Base-by-base conservation (phyloP, 208 protist genomes). In the Phytomonas sp. region DNA sequence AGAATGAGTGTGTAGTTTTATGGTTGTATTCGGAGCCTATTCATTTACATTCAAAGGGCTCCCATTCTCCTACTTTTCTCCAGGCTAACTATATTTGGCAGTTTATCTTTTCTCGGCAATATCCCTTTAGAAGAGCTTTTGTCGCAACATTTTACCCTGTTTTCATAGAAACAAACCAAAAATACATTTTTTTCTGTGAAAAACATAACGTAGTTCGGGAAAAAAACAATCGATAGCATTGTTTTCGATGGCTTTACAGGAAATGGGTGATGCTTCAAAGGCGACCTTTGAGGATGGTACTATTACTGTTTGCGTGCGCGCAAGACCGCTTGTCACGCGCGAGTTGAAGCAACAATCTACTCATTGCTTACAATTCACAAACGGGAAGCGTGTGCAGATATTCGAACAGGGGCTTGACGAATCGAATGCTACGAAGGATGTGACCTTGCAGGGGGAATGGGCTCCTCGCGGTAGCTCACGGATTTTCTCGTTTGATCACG, bases 401-500 rank as follows among this genome's bases (percentile, higher is more conserved):
- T 46, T 46, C 40, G 40, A 46, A 46, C 40, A 46, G 15, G 40
- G 40, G 15, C 40, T 46, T 46, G 40, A 46, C 0, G 40, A 20
- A 20, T 46, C 40, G 40, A 46, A 46, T 46, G 11, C 11, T 1
- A 17, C 4, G 40, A 46, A 46, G 11, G 40, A 17, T 46, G 11
- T 20, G 1, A 1, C 7, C 62, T 29, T 7, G n/a, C 29, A 37
- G 62, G 31, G 13, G 5, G 33, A 29, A 13, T 3, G 40, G 60
- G 2, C 60, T 26, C 8, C 60, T 9, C 60, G 20, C 60, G 51
- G 66, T 20, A 76, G 64, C 63, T 84, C 76, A 31, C 80, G 86
- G 63, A 67, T 68, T 33, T 96, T 96, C 74, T 85, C 84, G 43
- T 96, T 91, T 67, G 91, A 96, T 53, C 75, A 85, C 65, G 84